phyloP scores from a whole-genome alignment of 352 stramenopile species.

The Pythium sukuiense region DNA sequence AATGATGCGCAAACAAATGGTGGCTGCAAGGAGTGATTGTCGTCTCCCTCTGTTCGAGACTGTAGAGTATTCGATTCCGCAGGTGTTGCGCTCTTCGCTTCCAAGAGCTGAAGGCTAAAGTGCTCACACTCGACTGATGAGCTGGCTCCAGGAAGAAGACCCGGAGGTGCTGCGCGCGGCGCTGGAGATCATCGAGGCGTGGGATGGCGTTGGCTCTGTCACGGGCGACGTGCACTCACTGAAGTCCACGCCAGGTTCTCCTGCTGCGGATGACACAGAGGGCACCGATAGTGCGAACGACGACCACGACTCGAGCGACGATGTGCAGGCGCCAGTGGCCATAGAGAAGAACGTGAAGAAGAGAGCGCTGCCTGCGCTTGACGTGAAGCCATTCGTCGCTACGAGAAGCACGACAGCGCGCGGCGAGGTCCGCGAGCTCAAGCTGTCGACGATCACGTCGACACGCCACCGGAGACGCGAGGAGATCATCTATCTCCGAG shows the following conservation, averaged over 20 bases:
- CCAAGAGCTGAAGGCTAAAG: not conserved
- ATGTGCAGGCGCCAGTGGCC: not conserved
- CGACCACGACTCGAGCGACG: conserved; percentile 4
- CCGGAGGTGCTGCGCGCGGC: conserved; percentile 20
- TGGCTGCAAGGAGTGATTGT: not conserved
- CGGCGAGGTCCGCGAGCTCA: not conserved
- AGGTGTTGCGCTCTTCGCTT: not conserved
- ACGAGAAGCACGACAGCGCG: conserved; percentile 3
- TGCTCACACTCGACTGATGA: not conserved
- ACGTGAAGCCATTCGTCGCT: not conserved
- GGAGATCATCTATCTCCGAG: conserved; percentile 15
- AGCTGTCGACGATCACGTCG: conserved; percentile 18
- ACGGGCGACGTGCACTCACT: not conserved
- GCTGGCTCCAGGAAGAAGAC: conserved; percentile 19
- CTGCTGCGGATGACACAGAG: not conserved
- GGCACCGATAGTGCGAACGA: conserved; percentile 10
- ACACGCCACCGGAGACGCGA: conserved; percentile 14
- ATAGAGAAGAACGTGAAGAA: not conserved
- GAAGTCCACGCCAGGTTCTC: not conserved
- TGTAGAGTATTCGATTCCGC: not conserved
- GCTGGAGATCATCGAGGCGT: conserved; percentile 21
- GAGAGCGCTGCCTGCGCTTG: not conserved
- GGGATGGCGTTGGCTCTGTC: conserved; percentile 5
- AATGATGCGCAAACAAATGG: not conserved
- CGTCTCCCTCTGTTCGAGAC: not conserved